These are phyloP conservation scores for Pythium sukuiense DNA, from an alignment of 352 stramenopile genomes.

Conservation along the genomic window DNA sequence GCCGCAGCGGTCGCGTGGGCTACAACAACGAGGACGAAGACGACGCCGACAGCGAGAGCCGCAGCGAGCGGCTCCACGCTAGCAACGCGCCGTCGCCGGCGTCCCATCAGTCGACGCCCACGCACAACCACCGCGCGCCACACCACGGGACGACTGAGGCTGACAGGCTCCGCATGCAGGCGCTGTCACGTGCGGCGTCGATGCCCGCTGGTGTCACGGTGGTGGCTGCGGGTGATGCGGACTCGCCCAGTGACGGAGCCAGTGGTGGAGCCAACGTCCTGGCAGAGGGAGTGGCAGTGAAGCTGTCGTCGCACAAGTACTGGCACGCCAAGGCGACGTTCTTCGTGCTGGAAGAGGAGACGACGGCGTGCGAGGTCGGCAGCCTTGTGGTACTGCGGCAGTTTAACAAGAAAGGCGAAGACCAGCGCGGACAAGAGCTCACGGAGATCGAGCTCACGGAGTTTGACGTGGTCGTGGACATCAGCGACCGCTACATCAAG, in stretches of 20 bases:
- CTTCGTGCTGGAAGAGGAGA: conserved; percentile 54
- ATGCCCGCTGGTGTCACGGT: neutral
- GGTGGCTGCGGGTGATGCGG: neutral
- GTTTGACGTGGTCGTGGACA: conserved; percentile 56
- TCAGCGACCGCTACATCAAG: conserved; percentile 46
- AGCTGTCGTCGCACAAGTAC: conserved; percentile 54
- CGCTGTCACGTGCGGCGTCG: neutral
- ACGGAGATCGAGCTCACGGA: conserved; percentile 46
- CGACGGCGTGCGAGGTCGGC: neutral
- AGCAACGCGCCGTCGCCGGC: conserved; percentile 10
- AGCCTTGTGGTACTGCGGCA: conserved; percentile 45
- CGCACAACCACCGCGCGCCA: neutral
- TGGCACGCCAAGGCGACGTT: conserved; percentile 59
- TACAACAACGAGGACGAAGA: neutral
- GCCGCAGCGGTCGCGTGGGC: neutral
- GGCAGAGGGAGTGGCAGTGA: conserved; percentile 51
- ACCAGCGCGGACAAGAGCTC: conserved; percentile 32
- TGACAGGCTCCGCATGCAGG: neutral
- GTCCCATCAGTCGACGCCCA: conserved; percentile 22
- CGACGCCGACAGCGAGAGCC: conserved; percentile 5
- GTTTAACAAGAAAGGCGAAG: conserved; percentile 36
- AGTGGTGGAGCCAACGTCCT: conserved; percentile 25
- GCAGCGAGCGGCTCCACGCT: neutral
- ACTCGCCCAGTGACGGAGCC: neutral
- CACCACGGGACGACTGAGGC: neutral